Evolutionary conservation across 2,329 filamentous ascomycete genomes (phyloP), one percentile per base, ranked within the genome.

Genomic region (Neonectria neomacrospora): DNA sequence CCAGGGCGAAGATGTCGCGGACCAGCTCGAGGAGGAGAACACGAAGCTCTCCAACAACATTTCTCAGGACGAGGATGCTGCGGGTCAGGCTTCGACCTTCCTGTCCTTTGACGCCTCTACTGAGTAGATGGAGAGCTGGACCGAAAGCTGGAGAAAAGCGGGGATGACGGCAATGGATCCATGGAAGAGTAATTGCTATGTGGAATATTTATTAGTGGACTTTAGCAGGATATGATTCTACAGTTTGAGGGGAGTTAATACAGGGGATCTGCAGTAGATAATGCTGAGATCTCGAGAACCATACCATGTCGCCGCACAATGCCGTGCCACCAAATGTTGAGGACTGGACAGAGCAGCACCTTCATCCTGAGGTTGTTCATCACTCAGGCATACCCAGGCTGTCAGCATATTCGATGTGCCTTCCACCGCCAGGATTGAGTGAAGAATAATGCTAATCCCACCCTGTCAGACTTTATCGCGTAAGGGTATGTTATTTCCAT

Each of bases 1-100:
- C 0, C 82, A 87, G 67, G 85, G 86, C 22, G 59, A 80, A 16
- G 79, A 83, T 62, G 80, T 83, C 0, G 71, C 79, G 11, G 78
- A 71, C 6, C 79, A 83, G 66, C 68, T 86, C 5, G 81, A 75
- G 0, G 75, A 76, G 5, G 83, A 87, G 76, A 74, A 81, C 68
- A 82, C 71, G 39, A 88, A 88, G 76, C 75, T 88, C 26, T 72
- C 83, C 48, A 86, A 82, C 73, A 87, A 88, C 70, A 83, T 88
- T 58, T 65, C 74, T 2, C 76, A 79, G 34, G 85, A 88, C 58
- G 74, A 76, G 54, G 78, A 76, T 32, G 80, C 80, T 57, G 82
- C 83, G 3, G 85, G 86, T 4, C 77, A 83, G 30, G 61, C 76
- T 2, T 84, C 80, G 1, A 83, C 79, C 45, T 70, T 61, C 11